Percentiles rank a stretch among this genome's conserved stretches.
Conservation (phyloP, 129 eudicot genomes). For the Artemisia annua region DNA sequence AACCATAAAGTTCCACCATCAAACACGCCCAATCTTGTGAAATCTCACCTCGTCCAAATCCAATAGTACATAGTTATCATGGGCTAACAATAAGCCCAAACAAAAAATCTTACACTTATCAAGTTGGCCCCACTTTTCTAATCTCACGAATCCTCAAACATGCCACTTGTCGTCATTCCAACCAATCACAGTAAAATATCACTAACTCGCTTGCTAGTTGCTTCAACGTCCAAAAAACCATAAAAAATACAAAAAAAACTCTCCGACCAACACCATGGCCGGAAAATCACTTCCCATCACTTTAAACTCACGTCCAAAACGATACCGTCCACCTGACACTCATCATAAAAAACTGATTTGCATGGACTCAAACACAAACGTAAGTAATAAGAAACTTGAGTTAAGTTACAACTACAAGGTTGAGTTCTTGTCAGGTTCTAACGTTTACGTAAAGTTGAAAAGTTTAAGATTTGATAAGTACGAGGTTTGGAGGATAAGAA, state of each 20-base stretch:
- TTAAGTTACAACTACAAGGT: neutral
- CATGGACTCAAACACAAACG: conserved; percentile 39
- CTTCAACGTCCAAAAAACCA: conserved; percentile 25
- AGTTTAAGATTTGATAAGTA: conserved; percentile 23
- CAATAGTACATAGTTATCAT: neutral
- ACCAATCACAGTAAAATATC: conserved; percentile 44
- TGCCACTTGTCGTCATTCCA: conserved; percentile 30
- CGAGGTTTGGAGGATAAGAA: conserved; percentile 44
- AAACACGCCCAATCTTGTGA: no score
- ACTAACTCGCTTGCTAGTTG: neutral
- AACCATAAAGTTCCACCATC: no score
- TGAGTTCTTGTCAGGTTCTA: conserved; percentile 16
- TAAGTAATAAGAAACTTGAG: no score
- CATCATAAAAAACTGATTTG: conserved; percentile 9
- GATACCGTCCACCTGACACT: conserved; percentile 35
- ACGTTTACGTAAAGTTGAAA: conserved; percentile 17
- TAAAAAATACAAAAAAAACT: neutral
- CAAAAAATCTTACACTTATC: neutral
- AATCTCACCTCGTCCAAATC: no score
- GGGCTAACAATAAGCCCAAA: neutral
- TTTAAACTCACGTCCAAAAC: conserved; percentile 37
- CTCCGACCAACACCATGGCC: conserved; percentile 42
- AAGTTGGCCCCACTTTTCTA: conserved; percentile 19
- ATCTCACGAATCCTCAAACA: neutral
- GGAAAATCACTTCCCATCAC: conserved; percentile 52